Evolutionary conservation across 352 stramenopile genomes (phyloP).

Genomic region (Pythium dissimile): DNA sequence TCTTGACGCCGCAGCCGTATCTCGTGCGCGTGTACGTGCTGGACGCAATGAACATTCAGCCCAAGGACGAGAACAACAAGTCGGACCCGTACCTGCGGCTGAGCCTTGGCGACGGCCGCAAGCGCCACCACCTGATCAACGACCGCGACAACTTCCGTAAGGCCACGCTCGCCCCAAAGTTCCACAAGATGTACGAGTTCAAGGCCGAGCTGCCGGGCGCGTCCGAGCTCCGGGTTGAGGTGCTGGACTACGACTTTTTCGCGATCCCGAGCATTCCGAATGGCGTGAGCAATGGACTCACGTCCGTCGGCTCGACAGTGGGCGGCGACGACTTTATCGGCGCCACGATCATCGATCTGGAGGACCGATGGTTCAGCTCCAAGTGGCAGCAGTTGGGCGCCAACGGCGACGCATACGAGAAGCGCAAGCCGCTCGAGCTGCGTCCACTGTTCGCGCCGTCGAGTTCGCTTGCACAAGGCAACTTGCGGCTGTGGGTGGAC

Average conservation of each 20-base stretch:
- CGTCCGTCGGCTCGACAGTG: conserved; percentile 42
- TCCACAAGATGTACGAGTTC: conserved; percentile 92
- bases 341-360: conserved; percentile 89
- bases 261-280: conserved; percentile 48
- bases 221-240: conserved; percentile 63
- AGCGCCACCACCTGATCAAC: conserved; percentile 65
- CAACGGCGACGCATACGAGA: conserved; percentile 29
- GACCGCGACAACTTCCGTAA: conserved; percentile 76
- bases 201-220: conserved; percentile 82
- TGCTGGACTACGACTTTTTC: conserved; percentile 76
- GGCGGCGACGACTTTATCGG: conserved; percentile 89
- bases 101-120: conserved; percentile 72
- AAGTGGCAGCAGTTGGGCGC: conserved; percentile 79
- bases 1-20: conserved; percentile 76
- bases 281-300: conserved; percentile 50
- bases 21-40: conserved; percentile 87
- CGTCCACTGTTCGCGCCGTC: conserved; percentile 69
- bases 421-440: conserved; percentile 60
- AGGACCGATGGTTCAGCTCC: conserved; percentile 90
- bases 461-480: conserved; percentile 66
- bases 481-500: conserved; percentile 84
- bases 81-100: conserved; percentile 85
- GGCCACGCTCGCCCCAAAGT: conserved; percentile 77
- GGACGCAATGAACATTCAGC: conserved; percentile 73
- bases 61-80: conserved; percentile 80